These are phyloP conservation scores for Acacia concinna DNA, from an alignment of 331 rosid genomes.

Conservation along the genomic window DNA sequence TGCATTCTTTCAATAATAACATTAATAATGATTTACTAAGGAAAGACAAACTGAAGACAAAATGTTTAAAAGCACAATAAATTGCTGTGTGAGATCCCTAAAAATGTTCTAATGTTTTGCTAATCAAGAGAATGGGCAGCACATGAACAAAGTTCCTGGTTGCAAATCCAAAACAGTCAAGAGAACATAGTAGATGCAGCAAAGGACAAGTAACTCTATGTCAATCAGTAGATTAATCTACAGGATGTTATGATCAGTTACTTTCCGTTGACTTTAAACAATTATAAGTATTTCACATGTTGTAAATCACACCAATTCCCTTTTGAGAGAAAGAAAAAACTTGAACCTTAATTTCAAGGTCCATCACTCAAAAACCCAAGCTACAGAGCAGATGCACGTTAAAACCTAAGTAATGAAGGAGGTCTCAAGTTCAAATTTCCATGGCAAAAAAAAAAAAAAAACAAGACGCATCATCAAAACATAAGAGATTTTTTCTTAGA, in stretches of 20 bases:
- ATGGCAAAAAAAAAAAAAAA: background rate
- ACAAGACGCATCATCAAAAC: constrained; percentile 4
- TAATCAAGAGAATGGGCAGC: constrained; percentile 10
- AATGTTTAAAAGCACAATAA: background rate
- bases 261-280: background rate
- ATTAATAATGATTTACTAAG: constrained; percentile 22
- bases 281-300: background rate
- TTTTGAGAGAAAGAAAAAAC: constrained; percentile 7
- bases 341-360: background rate
- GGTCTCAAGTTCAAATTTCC: constrained; percentile 10
- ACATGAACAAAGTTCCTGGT: background rate
- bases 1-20: no score
- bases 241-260: background rate
- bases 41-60: background rate
- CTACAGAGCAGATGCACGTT: constrained; percentile 20
- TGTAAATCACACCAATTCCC: background rate
- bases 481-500: background rate
- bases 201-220: constrained; percentile 1
- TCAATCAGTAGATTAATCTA: constrained; percentile 6
- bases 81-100: constrained; percentile 13
- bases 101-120: constrained; percentile 17
- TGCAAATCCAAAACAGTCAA: constrained; percentile 23
- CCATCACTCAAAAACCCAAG: background rate
- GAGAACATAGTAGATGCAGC: constrained; percentile 19
- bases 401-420: background rate